phyloP scores from a whole-genome alignment of 2,329 filamentous ascomycete genomes.

The Sclerotinia borealis region DNA sequence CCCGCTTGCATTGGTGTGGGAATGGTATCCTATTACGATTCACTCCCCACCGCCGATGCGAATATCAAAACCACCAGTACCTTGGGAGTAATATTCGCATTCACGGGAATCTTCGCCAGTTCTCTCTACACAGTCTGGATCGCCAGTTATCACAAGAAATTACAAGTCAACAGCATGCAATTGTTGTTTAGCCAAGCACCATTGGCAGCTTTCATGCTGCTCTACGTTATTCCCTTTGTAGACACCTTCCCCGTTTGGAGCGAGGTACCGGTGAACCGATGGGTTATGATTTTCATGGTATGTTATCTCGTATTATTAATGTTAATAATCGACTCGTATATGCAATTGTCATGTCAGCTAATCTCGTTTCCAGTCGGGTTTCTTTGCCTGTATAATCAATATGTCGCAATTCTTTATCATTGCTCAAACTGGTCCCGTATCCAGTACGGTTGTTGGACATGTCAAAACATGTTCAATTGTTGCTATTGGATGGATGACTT shows the following conservation, averaged over 20 bases:
- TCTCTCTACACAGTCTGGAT: conserved; percentile 67
- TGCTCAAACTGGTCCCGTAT: conserved; percentile 55
- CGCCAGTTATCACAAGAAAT: conserved; percentile 56
- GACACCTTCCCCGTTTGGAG: conserved; percentile 56
- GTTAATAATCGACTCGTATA: conserved; percentile 11
- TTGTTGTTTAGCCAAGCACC: conserved; percentile 63
- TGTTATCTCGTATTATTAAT: conserved; percentile 21
- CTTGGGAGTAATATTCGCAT: conserved; percentile 58
- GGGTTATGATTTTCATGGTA: conserved; percentile 55
- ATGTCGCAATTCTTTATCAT: conserved; percentile 59
- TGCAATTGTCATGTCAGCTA: conserved; percentile 16
- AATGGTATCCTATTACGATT: conserved; percentile 63
- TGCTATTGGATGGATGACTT: conserved; percentile 54
- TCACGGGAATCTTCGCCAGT: conserved; percentile 57
- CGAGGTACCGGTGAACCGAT: conserved; percentile 44
- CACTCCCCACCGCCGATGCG: conserved; percentile 42
- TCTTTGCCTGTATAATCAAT: conserved; percentile 60
- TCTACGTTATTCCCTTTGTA: conserved; percentile 60
- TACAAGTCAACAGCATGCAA: conserved; percentile 63
- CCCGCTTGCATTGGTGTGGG: conserved; percentile 60
- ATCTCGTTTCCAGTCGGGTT: conserved; percentile 45
- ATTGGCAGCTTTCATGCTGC: conserved; percentile 53
- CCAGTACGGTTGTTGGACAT: conserved; percentile 60
- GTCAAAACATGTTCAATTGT: conserved; percentile 62
- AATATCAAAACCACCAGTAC: conserved; percentile 50